A percentile compares a stretch with the other conserved stretches of the same genome.
Conservation (phyloP, 768 basidiomycete genomes). For the Leucogyrophana mollusca region DNA sequence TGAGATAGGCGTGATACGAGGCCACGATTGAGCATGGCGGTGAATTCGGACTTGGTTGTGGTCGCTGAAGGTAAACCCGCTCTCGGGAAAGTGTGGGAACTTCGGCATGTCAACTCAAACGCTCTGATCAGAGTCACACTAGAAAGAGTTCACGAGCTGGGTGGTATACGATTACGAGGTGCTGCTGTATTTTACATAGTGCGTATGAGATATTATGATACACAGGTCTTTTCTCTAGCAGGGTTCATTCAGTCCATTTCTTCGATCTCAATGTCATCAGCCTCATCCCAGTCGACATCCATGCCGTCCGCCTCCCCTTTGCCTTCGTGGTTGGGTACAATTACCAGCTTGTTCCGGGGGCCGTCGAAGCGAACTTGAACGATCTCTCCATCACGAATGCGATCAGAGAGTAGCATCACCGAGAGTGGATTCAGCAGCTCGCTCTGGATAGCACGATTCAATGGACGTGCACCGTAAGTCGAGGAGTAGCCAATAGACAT, state of each 20-base stretch:
- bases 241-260: constrained; percentile 68
- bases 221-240: constrained; percentile 7
- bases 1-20: constrained; percentile 17
- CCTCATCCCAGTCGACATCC: constrained; percentile 59
- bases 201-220: not conserved
- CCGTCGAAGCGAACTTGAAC: constrained; percentile 79
- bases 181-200: not conserved
- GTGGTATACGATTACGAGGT: too few relatives aligned
- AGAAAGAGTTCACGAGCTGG: too few relatives aligned
- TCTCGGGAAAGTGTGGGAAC: not conserved
- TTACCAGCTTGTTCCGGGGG: constrained; percentile 71
- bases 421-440: constrained; percentile 93
- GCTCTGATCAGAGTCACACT: too few relatives aligned
- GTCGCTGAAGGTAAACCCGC: constrained; percentile 7
- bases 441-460: constrained; percentile 88
- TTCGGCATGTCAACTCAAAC: not conserved
- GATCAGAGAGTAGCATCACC: constrained; percentile 78
- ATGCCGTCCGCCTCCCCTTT: constrained; percentile 42
- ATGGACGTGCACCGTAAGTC: constrained; percentile 87
- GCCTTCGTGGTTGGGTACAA: constrained; percentile 82
- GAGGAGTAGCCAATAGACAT: constrained; percentile 77
- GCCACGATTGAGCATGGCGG: constrained; percentile 27
- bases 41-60: constrained; percentile 2
- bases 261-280: constrained; percentile 64
- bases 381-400: constrained; percentile 77